phyloP scores from a whole-genome alignment of 2,329 filamentous ascomycete species.

The Beauveria sp. region DNA sequence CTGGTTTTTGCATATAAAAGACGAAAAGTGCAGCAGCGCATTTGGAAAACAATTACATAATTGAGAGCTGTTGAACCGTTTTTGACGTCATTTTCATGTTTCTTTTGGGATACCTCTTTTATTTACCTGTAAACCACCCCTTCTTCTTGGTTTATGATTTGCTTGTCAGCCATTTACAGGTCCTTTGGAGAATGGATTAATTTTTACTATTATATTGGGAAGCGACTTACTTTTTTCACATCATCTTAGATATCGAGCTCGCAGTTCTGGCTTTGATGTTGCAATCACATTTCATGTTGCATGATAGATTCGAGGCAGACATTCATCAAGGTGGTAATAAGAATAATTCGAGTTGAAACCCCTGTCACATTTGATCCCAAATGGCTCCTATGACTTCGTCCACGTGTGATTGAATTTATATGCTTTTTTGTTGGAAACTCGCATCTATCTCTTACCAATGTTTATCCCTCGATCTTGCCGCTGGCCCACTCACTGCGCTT shows the following conservation, averaged over 20 bases:
- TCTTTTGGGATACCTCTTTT: constrained; percentile 9
- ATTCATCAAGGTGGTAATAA: constrained; percentile 3
- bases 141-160: constrained; percentile 7
- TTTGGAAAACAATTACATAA: neutral
- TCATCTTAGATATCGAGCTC: neutral
- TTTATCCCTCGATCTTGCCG: constrained; percentile 48
- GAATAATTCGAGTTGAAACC: neutral
- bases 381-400: too few relatives aligned
- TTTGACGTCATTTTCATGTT: neutral
- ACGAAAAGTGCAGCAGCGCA: neutral
- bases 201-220: constrained; percentile 6
- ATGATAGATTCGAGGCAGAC: constrained; percentile 8
- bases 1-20: constrained; percentile 5
- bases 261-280: neutral
- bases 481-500: constrained; percentile 80
- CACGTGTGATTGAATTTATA: too few relatives aligned
- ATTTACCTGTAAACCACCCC: neutral
- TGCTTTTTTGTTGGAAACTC: too few relatives aligned
- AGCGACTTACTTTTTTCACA: constrained; percentile 6
- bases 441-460: neutral
- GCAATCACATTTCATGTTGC: constrained; percentile 6
- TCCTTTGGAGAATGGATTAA: constrained; percentile 7
- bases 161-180: constrained; percentile 1
- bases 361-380: too few relatives aligned
- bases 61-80: neutral